Base-by-base conservation (phyloP, 345 rosid species). In the Acer negundo region DNA sequence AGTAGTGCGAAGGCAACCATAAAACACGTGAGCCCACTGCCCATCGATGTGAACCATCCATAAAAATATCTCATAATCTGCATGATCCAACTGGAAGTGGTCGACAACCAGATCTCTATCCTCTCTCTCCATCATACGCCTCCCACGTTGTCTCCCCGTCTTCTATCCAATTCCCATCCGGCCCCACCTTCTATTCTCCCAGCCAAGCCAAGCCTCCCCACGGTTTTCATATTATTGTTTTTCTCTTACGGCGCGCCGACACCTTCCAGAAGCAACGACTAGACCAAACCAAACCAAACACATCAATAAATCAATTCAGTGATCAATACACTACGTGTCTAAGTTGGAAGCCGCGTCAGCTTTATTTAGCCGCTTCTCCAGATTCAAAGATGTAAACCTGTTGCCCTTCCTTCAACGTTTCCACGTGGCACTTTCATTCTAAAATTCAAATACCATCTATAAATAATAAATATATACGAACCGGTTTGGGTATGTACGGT, bases 321-420 rank as follows among this genome's bases (percentile, higher is more conserved):
- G 35, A 61, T 11, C 15, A 1, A 26, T 12, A 26, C 19, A 26
- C n/a, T 10, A 16, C 44, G 22, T 65, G 63, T 67, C 49, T 53
- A 77, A 55, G 23, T 44, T 74, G 68, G 70, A 76, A 67, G 68
- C 77, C 77, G 83, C 74, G 73, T 78, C 82, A 78, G 75, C 78
- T 62, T 40, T 42, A 42, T 42, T 11, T 26, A 47, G 81, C 71
- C 77, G 77, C 62, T 51, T 58, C 73, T 80, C 51, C 11, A 74
- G 68, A 66, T 62, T 51, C 77, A 72, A 76, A 58, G 5, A 10
- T 61, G 70, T 46, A 80, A 76, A 76, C 17, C 69, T 28, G 46
- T 79, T 70, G 69, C 78, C 80, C 73, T 74, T 8, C 38, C 73
- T 73, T 69, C 26, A 51, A 79, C 75, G 78, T 64, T 69, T 72